phyloP scores from a whole-genome alignment of 345 rosid genomes.

The Rhizophora mangle region DNA sequence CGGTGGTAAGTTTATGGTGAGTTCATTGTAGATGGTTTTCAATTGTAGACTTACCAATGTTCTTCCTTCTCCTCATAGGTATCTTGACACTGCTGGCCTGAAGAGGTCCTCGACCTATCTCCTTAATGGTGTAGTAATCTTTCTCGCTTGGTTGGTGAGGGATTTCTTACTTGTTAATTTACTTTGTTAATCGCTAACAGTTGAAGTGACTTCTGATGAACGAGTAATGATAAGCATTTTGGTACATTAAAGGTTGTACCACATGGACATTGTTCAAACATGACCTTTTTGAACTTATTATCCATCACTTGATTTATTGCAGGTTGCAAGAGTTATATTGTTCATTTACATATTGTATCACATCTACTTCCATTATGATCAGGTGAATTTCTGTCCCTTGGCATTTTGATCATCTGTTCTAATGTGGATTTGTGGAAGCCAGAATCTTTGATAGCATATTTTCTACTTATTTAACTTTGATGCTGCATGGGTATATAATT shows the following conservation, averaged over 20 bases:
- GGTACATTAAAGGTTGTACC: too few relatives aligned
- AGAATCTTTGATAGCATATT: background rate
- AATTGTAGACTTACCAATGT: background rate
- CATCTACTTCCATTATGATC: conserved; percentile 29
- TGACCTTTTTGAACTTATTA: too few relatives aligned
- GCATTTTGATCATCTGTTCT: background rate
- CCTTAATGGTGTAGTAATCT: conserved; percentile 28
- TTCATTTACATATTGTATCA: conserved; percentile 28
- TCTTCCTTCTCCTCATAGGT: conserved; percentile 13
- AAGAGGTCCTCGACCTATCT: conserved; percentile 29
- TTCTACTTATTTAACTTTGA: background rate
- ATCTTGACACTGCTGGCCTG: conserved; percentile 32
- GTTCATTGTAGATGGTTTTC: background rate
- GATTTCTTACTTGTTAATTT: too few relatives aligned
- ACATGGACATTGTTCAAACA: too few relatives aligned
- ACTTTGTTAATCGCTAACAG: too few relatives aligned
- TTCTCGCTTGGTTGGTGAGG: conserved; percentile 32
- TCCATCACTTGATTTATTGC: conserved; percentile 13
- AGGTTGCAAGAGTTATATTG: conserved; percentile 30
- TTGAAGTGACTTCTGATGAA: too few relatives aligned
- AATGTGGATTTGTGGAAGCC: background rate
- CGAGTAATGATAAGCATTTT: too few relatives aligned
- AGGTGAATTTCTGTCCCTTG: conserved; percentile 16
- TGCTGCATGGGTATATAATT: too few relatives aligned
- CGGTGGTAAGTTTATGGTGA: conserved; percentile 23